Percentiles rank a stretch among this genome's conserved stretches.
Evolutionary conservation across 768 basidiomycete genomes (phyloP).

Genomic region (Termitomyces sp.): DNA sequence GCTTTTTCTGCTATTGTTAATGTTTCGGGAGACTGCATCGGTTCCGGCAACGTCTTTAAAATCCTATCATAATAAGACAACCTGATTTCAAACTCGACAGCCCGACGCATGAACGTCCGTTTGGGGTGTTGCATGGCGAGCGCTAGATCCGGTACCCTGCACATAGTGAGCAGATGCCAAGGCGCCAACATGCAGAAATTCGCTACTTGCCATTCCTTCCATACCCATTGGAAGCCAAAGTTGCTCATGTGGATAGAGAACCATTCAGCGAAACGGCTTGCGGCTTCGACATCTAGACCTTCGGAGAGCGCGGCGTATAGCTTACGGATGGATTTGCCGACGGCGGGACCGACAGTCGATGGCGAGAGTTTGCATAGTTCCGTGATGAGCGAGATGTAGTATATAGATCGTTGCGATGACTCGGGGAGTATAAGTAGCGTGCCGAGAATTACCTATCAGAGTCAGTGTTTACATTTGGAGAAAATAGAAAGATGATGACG

Average conservation of each 20-base stretch:
- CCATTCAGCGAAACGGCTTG: constrained; percentile 88
- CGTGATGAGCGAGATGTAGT: constrained; percentile 83
- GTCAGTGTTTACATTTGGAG: background rate
- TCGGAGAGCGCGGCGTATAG: constrained; percentile 76
- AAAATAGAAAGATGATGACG: constrained; percentile 6
- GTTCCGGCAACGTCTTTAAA: constrained; percentile 78
- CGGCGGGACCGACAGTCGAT: constrained; percentile 87
- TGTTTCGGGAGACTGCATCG: constrained; percentile 64
- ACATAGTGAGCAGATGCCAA: background rate
- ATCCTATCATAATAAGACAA: constrained; percentile 93
- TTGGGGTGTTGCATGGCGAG: constrained; percentile 77
- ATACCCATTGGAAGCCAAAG: constrained; percentile 97
- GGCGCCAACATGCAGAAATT: background rate
- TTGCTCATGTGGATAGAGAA: constrained; percentile 96
- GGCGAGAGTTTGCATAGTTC: constrained; percentile 96
- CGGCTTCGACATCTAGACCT: constrained; percentile 81
- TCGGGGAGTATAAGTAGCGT: constrained; percentile 74
- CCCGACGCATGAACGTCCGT: constrained; percentile 80
- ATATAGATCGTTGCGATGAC: constrained; percentile 70
- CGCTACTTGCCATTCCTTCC: constrained; percentile 89
- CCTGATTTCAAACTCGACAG: constrained; percentile 85
- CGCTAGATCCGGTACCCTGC: constrained; percentile 81
- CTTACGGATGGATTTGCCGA: constrained; percentile 91
- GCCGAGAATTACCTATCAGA: constrained; percentile 62
- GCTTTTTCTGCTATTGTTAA: constrained; percentile 62